Conservation (phyloP, 1,139 yeast genomes). For the Protomyces macrosporus region DNA sequence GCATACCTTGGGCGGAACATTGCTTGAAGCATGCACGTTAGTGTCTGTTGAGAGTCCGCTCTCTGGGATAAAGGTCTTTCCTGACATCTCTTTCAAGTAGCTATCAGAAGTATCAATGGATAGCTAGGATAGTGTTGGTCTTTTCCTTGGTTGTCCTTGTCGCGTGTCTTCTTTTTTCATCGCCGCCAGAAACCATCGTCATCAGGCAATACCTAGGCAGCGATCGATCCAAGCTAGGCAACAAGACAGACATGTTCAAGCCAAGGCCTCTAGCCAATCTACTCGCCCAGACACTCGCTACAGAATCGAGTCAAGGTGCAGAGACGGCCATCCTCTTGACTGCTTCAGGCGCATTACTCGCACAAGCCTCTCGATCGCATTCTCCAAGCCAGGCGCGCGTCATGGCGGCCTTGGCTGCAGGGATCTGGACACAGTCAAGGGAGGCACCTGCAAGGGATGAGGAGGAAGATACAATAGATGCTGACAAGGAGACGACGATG, state of each 20-base stretch:
- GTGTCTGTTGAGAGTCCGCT: slow-evolving; percentile 15
- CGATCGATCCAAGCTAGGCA: not conserved
- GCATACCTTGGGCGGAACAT: slow-evolving; percentile 5
- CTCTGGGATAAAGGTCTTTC: slow-evolving; percentile 20
- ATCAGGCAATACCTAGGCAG: not conserved
- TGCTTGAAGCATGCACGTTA: slow-evolving; percentile 7
- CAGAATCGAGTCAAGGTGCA: not conserved
- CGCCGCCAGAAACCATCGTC: not conserved
- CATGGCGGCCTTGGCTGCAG: not conserved
- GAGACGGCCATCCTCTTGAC: not conserved
- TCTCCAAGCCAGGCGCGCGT: not conserved
- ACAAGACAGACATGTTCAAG: not conserved
- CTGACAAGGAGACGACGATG: not conserved
- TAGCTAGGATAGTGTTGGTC: not conserved
- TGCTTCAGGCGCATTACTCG: not conserved
- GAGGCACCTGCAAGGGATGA: not conserved
- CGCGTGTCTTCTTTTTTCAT: not conserved
- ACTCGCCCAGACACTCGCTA: not conserved
- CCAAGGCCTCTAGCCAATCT: not conserved
- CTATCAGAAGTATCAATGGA: too few relatives aligned
- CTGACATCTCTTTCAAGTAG: not conserved
- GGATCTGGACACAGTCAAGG: not conserved
- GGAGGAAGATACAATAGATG: not conserved
- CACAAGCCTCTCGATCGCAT: not conserved
- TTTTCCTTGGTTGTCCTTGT: not conserved